Evolutionary conservation across 805 yeast species (phyloP), one percentile per base, ranked within the genome.

Genomic region (Barnettozyma populi): DNA sequence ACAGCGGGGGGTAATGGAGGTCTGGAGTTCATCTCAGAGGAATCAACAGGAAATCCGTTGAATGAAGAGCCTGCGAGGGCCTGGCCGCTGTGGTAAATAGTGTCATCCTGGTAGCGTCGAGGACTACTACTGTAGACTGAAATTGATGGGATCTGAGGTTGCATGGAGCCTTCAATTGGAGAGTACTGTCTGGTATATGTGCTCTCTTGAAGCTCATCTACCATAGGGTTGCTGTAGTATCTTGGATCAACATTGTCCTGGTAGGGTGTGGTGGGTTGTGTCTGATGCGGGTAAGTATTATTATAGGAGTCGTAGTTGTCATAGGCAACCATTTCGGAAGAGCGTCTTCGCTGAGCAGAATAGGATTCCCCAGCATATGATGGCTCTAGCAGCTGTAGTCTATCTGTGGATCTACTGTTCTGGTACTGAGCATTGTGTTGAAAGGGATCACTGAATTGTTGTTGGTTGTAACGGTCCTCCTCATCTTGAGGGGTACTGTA

Each of bases 181-280:
- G 62, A 56, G 46, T 50, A 60, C 48, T 57, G 63, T 20, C 47
- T 52, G n/a, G 61, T 25, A 8, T 50, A 44, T 6, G 6, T 18
- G 7, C 29, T 10, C n/a, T 32, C 37, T 29, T 19, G 21, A n/a
- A 11, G 21, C 19, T 46, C 25, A 8, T 43, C 45, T 8, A 25
- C 25, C 5, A 45, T n/a, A 34, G 52, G 52, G 20, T 39, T 49
- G 21, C 35, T 45, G 23, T 49, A 49, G 41, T 43, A 49, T 36
- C 47, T 43, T 25, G 44, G 14, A 20, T 44, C 37, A 27, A 25
- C 29, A 2, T 23, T 10, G 11, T 42, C 39, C 14, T 32, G 37
- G 14, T 23, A 10, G 16, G 43, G 20, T 11, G 41, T 13, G 16
- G 46, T 7, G 11, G 6, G 24, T 20, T 29, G 47, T 25, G 39